Conservation (phyloP, 768 basidiomycete species). For the Suillus alpinus region DNA sequence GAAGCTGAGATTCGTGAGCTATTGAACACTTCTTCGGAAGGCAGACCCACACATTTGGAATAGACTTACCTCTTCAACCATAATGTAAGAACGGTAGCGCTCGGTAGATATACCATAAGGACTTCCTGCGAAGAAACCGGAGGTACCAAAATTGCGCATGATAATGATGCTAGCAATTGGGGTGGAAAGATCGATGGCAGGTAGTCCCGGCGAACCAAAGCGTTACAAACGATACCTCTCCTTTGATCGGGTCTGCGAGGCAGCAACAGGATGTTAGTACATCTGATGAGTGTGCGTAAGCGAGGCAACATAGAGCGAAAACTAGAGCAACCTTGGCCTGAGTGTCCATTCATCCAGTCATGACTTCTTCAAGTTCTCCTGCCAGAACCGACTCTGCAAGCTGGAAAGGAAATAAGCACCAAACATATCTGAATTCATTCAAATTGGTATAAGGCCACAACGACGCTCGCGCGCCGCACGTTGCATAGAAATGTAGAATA, state of each 20-base stretch:
- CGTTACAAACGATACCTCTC: slow-evolving; percentile 29
- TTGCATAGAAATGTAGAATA: background rate
- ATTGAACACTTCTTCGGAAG: background rate
- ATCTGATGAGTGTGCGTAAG: background rate
- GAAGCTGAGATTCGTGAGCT: background rate
- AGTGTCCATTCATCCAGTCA: background rate
- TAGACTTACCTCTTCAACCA: background rate
- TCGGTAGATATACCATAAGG: slow-evolving; percentile 59
- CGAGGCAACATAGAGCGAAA: background rate
- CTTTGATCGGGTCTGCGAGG: slow-evolving; percentile 49
- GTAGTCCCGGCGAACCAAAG: background rate
- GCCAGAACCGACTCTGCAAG: background rate
- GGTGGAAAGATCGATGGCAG: background rate
- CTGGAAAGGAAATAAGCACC: background rate
- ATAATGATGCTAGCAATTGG: too few relatives aligned
- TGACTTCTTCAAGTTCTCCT: background rate
- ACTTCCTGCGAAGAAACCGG: slow-evolving; percentile 60
- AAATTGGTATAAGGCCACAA: background rate
- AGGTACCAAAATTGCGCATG: slow-evolving; percentile 56
- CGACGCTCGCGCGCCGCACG: background rate
- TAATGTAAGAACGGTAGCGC: slow-evolving; percentile 23
- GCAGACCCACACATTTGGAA: background rate
- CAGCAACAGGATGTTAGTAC: slow-evolving; percentile 38
- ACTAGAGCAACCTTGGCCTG: background rate
- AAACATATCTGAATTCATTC: background rate